Evolutionary conservation across 495 filamentous ascomycete genomes (phyloP), one percentile per base, ranked within the genome.

Genomic region (Tetracladium marchalianum): DNA sequence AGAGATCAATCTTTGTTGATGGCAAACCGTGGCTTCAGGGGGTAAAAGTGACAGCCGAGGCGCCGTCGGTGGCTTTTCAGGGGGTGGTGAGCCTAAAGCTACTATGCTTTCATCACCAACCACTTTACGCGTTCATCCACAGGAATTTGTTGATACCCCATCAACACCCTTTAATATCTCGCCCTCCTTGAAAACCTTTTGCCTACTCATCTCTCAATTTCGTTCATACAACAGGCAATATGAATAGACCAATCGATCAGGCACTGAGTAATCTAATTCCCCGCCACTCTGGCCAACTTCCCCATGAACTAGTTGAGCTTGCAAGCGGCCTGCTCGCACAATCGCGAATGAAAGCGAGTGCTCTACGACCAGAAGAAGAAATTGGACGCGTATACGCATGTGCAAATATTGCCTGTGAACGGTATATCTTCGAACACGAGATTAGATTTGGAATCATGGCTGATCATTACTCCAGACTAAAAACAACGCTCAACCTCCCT

Each of bases 361-460:
- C 73, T 15, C 66, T 97, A 10, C 94, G 89, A 56, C 73, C 81
- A 7, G 86, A 92, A 46, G 90, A 98, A 62, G 90, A 98, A 60
- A 80, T 88, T 50, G 85, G 84, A 13, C 77, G 90, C 6, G 74
- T 79, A 9, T 95, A 92, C 63, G 87, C 85, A 9, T 97, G 93
- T 60, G 85, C 88, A 1, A 82, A 97, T 62, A 76, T 98, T 31
- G 92, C 92, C 34, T 96, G 90, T 65, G 85, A 88, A 62, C 76
- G 87, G 84, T 85, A 40, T 40, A 43, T 4, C 16, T 35, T 22
- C 19, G 11, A 8, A 18, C 31, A 15, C 24, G 37, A 40, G 43
- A 31, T 10, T 7, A 3, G 3, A 3, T 27, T 7, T 44, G 35
- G 36, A 39, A 35, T n/a, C 38, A 11, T 18, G 24, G 31, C 37